phyloP scores from a whole-genome alignment of 1,284 basidiomycete species.

The Meripilus lineatus region DNA sequence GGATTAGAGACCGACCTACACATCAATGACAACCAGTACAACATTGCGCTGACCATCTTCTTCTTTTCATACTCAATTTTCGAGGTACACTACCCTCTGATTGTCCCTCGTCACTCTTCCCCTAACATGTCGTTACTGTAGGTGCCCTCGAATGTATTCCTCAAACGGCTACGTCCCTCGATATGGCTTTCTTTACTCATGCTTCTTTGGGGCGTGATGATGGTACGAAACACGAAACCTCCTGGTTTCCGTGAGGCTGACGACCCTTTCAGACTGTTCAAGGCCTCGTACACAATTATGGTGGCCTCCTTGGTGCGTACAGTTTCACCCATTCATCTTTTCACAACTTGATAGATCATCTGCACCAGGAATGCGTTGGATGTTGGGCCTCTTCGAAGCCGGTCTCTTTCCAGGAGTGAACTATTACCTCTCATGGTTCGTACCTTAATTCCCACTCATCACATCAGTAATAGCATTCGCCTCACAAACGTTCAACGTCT shows the following conservation, averaged over 20 bases:
- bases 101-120: background rate
- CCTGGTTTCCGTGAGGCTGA: background rate
- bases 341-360: background rate
- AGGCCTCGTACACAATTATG: constrained; percentile 62
- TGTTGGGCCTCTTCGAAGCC: constrained; percentile 68
- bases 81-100: constrained; percentile 33
- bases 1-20: constrained; percentile 47
- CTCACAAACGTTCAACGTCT: background rate
- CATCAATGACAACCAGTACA: constrained; percentile 59
- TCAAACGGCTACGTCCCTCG: constrained; percentile 67
- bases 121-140: too few relatives aligned
- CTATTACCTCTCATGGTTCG: constrained; percentile 65
- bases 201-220: constrained; percentile 68
- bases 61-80: constrained; percentile 65
- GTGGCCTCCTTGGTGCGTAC: constrained; percentile 53
- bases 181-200: constrained; percentile 62
- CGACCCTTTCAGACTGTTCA: constrained; percentile 48
- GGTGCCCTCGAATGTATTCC: constrained; percentile 66
- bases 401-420: constrained; percentile 65
- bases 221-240: constrained; percentile 36
- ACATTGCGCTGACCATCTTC: constrained; percentile 58
- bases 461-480: background rate
- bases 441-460: constrained; percentile 8
- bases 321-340: background rate
- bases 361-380: constrained; percentile 51